Conservation (phyloP, 352 stramenopile genomes). For the Globisporangium rhizosaccharum region DNA sequence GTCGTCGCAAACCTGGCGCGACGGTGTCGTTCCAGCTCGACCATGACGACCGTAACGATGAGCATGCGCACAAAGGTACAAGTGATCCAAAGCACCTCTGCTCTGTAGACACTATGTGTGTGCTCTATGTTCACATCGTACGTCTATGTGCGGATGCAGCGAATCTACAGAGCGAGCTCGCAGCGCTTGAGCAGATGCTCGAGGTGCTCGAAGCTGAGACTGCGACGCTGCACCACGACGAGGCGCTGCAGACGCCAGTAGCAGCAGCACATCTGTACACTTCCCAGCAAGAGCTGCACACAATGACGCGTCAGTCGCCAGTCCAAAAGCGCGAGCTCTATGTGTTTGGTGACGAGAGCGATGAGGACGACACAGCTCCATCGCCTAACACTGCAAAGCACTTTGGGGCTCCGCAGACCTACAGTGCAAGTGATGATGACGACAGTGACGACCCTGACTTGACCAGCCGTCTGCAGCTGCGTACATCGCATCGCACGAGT, state of each 20-base stretch:
- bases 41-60: slow-evolving; percentile 1
- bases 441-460: neutral
- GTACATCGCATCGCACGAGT: neutral
- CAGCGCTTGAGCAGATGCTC: slow-evolving; percentile 36
- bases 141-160: neutral
- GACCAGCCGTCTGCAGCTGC: too few relatives aligned
- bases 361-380: slow-evolving; percentile 1
- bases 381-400: neutral
- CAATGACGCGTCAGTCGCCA: too few relatives aligned
- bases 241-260: neutral
- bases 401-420: neutral
- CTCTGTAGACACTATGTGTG: neutral
- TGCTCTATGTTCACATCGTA: neutral
- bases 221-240: slow-evolving; percentile 10
- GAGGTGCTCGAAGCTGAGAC: slow-evolving; percentile 32
- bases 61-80: slow-evolving; percentile 11
- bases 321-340: neutral
- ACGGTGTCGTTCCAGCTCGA: slow-evolving; percentile 28
- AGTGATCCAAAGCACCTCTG: neutral
- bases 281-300: neutral
- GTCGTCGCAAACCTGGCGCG: slow-evolving; percentile 16
- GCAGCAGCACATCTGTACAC: neutral
- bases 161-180: slow-evolving; percentile 29
- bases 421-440: neutral
- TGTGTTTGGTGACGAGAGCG: slow-evolving; percentile 4